Conservation (phyloP, 2,329 filamentous ascomycete genomes). For the Cytospora mali region DNA sequence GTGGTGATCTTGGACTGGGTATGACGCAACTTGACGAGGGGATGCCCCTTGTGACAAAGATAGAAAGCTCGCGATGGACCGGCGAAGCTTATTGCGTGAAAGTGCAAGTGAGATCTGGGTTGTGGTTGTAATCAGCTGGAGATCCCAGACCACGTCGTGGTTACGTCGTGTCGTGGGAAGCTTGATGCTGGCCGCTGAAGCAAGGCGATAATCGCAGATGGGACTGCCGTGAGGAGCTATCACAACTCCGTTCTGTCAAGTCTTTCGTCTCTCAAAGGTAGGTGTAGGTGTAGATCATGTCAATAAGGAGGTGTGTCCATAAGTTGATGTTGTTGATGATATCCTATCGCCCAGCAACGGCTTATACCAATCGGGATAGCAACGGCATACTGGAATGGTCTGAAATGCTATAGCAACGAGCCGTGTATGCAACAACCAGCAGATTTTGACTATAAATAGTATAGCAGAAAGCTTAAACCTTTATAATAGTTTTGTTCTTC, state of each 20-base stretch:
- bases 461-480: too few species aligned
- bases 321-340: too few species aligned
- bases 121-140: not conserved
- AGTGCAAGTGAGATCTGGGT: not conserved
- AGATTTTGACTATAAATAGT: too few species aligned
- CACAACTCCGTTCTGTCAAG: not conserved
- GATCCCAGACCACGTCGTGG: not conserved
- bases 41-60: not conserved
- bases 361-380: too few species aligned
- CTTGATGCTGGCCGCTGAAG: not conserved
- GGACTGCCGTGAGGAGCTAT: not conserved
- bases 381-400: too few species aligned
- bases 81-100: not conserved
- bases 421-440: too few species aligned
- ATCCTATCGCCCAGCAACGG: too few species aligned
- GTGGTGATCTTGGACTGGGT: conserved; percentile 7
- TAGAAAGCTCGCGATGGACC: not conserved
- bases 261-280: not conserved
- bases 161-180: not conserved
- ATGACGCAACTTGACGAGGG: conserved; percentile 16
- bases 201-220: not conserved
- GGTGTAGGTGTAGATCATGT: not conserved
- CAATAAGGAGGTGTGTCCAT: too few species aligned
- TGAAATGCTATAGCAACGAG: too few species aligned
- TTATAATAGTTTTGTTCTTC: too few species aligned